Conservation (phyloP, 306 rosid genomes). For the Medicago lupulina region DNA sequence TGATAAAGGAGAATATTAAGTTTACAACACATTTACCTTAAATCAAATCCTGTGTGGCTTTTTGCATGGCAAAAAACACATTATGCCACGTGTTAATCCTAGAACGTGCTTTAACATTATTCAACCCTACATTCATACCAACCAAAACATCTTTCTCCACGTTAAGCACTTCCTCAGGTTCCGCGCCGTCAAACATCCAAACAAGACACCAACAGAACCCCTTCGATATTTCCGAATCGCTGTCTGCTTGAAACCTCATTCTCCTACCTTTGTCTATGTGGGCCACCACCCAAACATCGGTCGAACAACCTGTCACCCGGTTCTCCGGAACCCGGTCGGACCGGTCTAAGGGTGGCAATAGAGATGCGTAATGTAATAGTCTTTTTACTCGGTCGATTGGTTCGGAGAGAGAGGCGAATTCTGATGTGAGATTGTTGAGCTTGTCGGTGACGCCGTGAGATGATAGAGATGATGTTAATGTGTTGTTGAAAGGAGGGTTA, state of each 20-base stretch:
- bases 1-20: no score
- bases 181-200: constrained; percentile 70
- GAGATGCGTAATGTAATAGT: constrained; percentile 68
- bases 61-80: constrained; percentile 68
- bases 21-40: no score
- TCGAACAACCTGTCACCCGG: constrained; percentile 68
- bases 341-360: constrained; percentile 51
- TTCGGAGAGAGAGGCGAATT: constrained; percentile 60
- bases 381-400: constrained; percentile 81
- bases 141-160: constrained; percentile 55
- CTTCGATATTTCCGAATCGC: constrained; percentile 84
- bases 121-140: constrained; percentile 59
- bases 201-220: constrained; percentile 82
- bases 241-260: constrained; percentile 73
- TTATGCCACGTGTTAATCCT: constrained; percentile 83
- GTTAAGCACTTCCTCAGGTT: constrained; percentile 56
- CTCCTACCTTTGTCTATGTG: constrained; percentile 54
- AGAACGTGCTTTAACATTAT: constrained; percentile 58
- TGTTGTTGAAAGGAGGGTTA: neutral
- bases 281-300: constrained; percentile 76
- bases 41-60: constrained; percentile 49
- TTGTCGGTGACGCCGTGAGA: constrained; percentile 8
- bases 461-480: constrained; percentile 1
- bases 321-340: constrained; percentile 52
- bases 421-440: constrained; percentile 47